A percentile compares a stretch with the other conserved stretches of the same genome.
These are phyloP conservation scores for Auricularia auricula-judae DNA, from an alignment of 768 basidiomycete genomes.

Conservation along the genomic window DNA sequence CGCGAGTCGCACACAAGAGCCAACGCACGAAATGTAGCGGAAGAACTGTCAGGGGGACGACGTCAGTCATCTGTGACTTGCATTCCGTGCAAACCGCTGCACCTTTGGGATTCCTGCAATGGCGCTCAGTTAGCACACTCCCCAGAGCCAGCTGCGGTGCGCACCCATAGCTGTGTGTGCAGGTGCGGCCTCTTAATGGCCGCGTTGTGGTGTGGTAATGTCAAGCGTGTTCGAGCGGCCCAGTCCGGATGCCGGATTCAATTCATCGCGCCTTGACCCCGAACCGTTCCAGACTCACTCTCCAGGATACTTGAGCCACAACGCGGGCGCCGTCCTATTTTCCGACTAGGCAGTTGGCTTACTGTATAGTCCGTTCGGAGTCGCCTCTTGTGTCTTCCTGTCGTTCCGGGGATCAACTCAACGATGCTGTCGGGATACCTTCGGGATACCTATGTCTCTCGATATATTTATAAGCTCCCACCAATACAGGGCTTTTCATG, in stretches of 20 bases:
- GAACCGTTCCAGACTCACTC: too few species aligned
- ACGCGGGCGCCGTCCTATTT: too few species aligned
- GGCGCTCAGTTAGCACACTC: not conserved
- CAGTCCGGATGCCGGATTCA: not conserved
- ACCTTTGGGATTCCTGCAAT: constrained; percentile 39
- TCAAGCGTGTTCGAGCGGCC: not conserved
- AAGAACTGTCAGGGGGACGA: constrained; percentile 56
- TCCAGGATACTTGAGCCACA: too few species aligned
- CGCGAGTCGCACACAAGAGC: not conserved
- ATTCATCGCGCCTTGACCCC: not conserved
- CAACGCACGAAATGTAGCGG: constrained; percentile 82
- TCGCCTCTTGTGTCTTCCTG: too few species aligned
- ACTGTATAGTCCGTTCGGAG: too few species aligned
- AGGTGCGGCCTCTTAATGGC: not conserved
- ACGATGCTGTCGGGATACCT: too few species aligned
- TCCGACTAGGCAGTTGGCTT: too few species aligned
- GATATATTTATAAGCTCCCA: too few species aligned
- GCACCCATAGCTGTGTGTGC: not conserved
- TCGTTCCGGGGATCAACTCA: too few species aligned
- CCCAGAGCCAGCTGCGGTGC: not conserved
- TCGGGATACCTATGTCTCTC: too few species aligned
- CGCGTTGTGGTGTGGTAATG: not conserved
- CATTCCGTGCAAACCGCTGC: constrained; percentile 5
- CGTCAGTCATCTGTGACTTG: constrained; percentile 1
- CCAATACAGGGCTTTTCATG: too few species aligned